Evolutionary conservation across 352 stramenopile species (phyloP).

Genomic region (Pythium pyrilobum): DNA sequence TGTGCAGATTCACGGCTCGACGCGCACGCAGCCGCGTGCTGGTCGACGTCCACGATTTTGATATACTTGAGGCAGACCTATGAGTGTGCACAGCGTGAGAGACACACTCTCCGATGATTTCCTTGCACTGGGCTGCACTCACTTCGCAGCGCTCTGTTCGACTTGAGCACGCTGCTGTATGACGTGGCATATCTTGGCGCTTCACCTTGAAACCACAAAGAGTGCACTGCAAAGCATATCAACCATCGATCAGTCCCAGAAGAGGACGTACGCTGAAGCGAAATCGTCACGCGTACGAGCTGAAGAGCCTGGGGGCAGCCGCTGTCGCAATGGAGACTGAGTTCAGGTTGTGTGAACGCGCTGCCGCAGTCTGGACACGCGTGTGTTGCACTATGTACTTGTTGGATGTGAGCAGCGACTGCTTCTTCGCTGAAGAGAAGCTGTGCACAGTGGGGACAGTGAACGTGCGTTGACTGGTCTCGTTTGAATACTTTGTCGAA

Average conservation of each 20-base stretch:
- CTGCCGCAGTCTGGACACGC: slow-evolving; percentile 26
- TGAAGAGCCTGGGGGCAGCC: slow-evolving; percentile 23
- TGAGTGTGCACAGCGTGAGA: neutral
- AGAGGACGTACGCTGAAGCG: too few relatives aligned
- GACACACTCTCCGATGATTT: neutral
- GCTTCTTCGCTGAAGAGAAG: slow-evolving; percentile 16
- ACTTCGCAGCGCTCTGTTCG: slow-evolving; percentile 57
- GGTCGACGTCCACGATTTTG: slow-evolving; percentile 32
- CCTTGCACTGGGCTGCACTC: too few relatives aligned
- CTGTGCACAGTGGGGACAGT: slow-evolving; percentile 30
- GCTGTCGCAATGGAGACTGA: slow-evolving; percentile 19
- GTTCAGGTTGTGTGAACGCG: slow-evolving; percentile 21
- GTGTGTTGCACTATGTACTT: slow-evolving; percentile 17
- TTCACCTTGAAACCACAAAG: slow-evolving; percentile 52
- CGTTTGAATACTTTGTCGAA: slow-evolving; percentile 24
- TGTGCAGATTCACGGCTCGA: neutral
- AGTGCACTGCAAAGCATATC: slow-evolving; percentile 22
- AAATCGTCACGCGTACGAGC: slow-evolving; percentile 23
- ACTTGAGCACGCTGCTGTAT: slow-evolving; percentile 37
- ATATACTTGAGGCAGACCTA: slow-evolving; percentile 46
- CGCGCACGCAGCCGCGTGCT: slow-evolving; percentile 10
- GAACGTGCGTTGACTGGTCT: slow-evolving; percentile 28
- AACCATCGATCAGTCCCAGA: neutral
- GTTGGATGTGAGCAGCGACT: slow-evolving; percentile 13
- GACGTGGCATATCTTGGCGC: slow-evolving; percentile 28